Percentiles rank a stretch among this genome's conserved stretches.
phyloP scores from a whole-genome alignment of 345 rosid species.

The Camelina laxa region DNA sequence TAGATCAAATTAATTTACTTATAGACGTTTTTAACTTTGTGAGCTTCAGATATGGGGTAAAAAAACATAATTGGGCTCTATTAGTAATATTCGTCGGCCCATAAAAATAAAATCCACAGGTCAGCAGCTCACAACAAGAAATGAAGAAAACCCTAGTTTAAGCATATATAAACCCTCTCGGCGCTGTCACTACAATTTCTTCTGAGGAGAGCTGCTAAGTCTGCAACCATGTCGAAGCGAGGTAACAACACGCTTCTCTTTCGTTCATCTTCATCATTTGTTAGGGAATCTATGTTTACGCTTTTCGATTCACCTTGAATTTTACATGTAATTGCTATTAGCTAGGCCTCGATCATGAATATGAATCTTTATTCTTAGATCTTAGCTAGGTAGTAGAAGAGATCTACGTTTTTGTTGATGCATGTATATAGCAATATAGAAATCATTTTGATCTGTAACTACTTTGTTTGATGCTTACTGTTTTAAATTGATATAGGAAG shows the following conservation, averaged over 20 bases:
- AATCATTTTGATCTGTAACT: not conserved
- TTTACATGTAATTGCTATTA: not conserved
- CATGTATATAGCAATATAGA: not conserved
- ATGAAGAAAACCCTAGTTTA: slow-evolving; percentile 36
- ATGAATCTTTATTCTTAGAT: not conserved
- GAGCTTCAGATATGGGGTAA: too few species aligned
- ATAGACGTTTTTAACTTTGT: too few species aligned
- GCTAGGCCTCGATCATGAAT: not conserved
- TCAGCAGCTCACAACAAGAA: not conserved
- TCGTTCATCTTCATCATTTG: not conserved
- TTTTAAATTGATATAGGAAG: slow-evolving; percentile 28
- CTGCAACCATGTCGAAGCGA: slow-evolving; percentile 53
- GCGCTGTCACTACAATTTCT: slow-evolving; percentile 14
- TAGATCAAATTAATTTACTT: too few species aligned
- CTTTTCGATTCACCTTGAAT: not conserved
- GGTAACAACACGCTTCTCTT: slow-evolving; percentile 27
- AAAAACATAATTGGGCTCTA: slow-evolving; percentile 17
- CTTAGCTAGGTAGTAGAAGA: too few species aligned
- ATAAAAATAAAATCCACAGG: slow-evolving; percentile 8
- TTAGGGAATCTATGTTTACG: not conserved
- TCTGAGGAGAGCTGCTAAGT: slow-evolving; percentile 37
- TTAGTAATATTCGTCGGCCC: not conserved
- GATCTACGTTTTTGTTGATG: not conserved
- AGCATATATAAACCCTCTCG: slow-evolving; percentile 29
- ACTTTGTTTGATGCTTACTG: too few species aligned